These are phyloP conservation scores for Sphaerobolus stellatus DNA, from an alignment of 1,284 basidiomycete genomes.

Conservation along the genomic window DNA sequence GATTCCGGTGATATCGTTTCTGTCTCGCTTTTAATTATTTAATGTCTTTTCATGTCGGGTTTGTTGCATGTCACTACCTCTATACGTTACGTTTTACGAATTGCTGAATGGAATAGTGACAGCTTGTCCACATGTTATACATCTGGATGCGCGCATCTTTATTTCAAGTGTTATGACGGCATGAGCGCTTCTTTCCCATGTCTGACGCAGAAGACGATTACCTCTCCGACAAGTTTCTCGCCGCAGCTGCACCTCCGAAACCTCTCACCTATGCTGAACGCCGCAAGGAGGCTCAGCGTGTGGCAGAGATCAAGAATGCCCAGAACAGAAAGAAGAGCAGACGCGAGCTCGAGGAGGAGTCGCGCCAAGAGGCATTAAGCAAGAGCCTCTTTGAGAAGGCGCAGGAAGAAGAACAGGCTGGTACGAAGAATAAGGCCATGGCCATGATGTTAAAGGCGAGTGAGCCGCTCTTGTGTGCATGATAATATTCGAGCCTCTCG, in stretches of 20 bases:
- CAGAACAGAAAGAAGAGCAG: slow-evolving; percentile 61
- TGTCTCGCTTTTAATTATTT: too few relatives aligned
- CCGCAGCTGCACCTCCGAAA: slow-evolving; percentile 35
- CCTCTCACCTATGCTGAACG: slow-evolving; percentile 66
- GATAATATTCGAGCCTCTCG: not conserved
- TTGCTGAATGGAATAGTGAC: too few relatives aligned
- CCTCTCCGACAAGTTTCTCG: slow-evolving; percentile 79
- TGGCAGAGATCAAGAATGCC: slow-evolving; percentile 60
- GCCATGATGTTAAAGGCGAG: slow-evolving; percentile 74
- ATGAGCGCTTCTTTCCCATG: too few relatives aligned
- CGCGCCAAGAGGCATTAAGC: slow-evolving; percentile 70
- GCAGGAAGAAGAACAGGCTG: slow-evolving; percentile 53
- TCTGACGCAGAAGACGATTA: slow-evolving; percentile 72
- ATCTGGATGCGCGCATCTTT: too few relatives aligned
- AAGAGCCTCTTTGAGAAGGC: slow-evolving; percentile 77
- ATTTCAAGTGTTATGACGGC: too few relatives aligned
- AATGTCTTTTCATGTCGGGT: too few relatives aligned
- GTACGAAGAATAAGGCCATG: slow-evolving; percentile 64
- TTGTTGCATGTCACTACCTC: too few relatives aligned
- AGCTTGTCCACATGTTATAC: too few relatives aligned
- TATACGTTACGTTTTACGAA: too few relatives aligned
- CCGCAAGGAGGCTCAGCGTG: slow-evolving; percentile 60
- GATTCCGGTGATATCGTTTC: too few relatives aligned
- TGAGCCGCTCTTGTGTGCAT: not conserved
- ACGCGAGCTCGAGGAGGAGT: slow-evolving; percentile 69